A percentile compares a stretch with the other conserved stretches of the same genome.
These are phyloP conservation scores for Gossypium laxum DNA, from an alignment of 441 rosid species.

Conservation along the genomic window DNA sequence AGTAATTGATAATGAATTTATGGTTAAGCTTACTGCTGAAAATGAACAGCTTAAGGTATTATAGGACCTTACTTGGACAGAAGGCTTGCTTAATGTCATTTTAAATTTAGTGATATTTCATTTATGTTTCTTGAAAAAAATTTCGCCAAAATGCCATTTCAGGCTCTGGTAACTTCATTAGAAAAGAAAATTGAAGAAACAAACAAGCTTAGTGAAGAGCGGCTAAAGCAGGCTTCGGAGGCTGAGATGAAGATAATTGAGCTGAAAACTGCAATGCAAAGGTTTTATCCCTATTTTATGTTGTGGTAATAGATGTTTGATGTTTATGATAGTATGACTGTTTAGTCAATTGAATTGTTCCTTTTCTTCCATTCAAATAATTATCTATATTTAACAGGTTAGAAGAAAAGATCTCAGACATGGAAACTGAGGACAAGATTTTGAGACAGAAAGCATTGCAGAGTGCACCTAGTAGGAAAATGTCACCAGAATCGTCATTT, in stretches of 20 bases:
- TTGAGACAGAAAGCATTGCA: conserved; percentile 50
- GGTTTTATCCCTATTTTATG: conserved; percentile 32
- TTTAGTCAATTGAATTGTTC: conserved; percentile 6
- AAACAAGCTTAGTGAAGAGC: conserved; percentile 67
- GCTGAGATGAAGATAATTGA: conserved; percentile 78
- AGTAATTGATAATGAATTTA: conserved; percentile 39
- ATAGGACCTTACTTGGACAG: not conserved
- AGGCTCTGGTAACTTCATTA: conserved; percentile 62
- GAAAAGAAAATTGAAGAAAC: conserved; percentile 71
- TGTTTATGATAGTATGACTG: conserved; percentile 9
- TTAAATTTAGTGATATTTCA: not conserved
- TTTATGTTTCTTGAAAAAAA: conserved; percentile 8
- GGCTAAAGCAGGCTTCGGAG: conserved; percentile 58
- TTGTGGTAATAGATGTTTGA: not conserved
- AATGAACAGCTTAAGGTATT: conserved; percentile 76
- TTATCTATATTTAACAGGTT: conserved; percentile 42
- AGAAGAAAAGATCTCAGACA: conserved; percentile 72
- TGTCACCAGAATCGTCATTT: conserved; percentile 38
- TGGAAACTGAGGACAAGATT: conserved; percentile 64
- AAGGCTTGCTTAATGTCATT: not conserved
- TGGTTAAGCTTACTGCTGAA: conserved; percentile 57
- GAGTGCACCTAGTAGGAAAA: conserved; percentile 35
- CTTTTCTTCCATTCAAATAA: conserved; percentile 8
- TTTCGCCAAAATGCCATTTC: conserved; percentile 17
- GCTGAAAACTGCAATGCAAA: conserved; percentile 72